phyloP scores from a whole-genome alignment of 352 stramenopile species.

The Globisporangium alternatum region DNA sequence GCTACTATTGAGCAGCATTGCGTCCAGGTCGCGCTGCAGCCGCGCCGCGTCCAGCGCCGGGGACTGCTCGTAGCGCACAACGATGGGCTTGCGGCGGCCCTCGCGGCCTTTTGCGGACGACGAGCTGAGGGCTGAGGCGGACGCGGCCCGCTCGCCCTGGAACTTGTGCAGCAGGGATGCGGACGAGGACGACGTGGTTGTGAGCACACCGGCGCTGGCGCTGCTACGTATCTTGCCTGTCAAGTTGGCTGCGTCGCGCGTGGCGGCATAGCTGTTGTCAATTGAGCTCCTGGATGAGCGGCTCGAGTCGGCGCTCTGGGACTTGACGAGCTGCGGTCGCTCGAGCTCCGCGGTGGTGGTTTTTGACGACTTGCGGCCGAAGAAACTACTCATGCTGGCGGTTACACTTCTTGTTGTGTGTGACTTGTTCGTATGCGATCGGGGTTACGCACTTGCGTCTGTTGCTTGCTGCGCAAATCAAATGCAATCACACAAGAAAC shows the following conservation, averaged over 20 bases:
- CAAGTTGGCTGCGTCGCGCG: neutral
- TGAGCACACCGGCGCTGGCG: neutral
- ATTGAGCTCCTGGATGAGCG: conserved; percentile 3
- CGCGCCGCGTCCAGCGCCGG: neutral
- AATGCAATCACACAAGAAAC: neutral
- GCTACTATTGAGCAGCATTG: conserved; percentile 5
- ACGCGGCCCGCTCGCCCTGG: neutral
- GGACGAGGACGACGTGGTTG: neutral
- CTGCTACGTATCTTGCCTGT: conserved; percentile 1
- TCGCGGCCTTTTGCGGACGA: conserved; percentile 18
- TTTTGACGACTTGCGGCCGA: conserved; percentile 15
- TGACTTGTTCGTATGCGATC: neutral
- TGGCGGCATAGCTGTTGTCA: neutral
- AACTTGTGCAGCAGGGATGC: conserved; percentile 7
- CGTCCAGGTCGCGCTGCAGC: conserved; percentile 3
- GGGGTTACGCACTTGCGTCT: neutral
- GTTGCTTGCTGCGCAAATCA: neutral
- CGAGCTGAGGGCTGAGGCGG: too few species aligned
- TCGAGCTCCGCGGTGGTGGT: neutral
- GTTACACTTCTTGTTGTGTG: conserved; percentile 1
- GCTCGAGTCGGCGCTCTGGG: conserved; percentile 12
- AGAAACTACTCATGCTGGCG: conserved; percentile 11
- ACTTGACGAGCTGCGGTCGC: conserved; percentile 5
- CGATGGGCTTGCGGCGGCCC: conserved; percentile 28
- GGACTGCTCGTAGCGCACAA: conserved; percentile 31